Conservation (phyloP, 352 stramenopile species). For the Phytopythium cucurbitacearum region DNA sequence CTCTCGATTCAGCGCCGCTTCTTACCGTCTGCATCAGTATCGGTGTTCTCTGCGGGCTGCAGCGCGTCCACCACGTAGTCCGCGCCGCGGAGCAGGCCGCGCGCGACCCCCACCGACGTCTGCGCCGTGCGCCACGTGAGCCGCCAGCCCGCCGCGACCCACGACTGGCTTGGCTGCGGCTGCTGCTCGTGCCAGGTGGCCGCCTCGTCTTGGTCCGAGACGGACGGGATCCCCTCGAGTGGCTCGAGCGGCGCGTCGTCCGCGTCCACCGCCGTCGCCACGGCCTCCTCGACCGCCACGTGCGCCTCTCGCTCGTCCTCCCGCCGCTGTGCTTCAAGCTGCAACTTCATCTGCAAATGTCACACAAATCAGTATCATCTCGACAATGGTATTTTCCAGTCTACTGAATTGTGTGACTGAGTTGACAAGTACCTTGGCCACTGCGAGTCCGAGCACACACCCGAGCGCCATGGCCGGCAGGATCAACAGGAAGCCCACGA, state of each 20-base stretch:
- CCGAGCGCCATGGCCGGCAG: slow-evolving; percentile 57
- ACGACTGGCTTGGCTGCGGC: slow-evolving; percentile 17
- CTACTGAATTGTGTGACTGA: not conserved
- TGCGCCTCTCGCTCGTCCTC: slow-evolving; percentile 28
- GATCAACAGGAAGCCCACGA: slow-evolving; percentile 64
- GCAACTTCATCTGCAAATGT: slow-evolving; percentile 31
- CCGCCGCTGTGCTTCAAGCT: slow-evolving; percentile 45
- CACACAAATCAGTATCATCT: slow-evolving; percentile 1
- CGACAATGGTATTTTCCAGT: no score
- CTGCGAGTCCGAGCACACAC: slow-evolving; percentile 32
- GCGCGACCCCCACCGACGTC: slow-evolving; percentile 37
- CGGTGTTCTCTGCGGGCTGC: slow-evolving; percentile 1
- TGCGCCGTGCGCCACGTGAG: slow-evolving; percentile 42
- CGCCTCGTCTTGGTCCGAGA: slow-evolving; percentile 19
- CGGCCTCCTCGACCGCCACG: slow-evolving; percentile 47
- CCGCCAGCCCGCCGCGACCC: slow-evolving; percentile 17
- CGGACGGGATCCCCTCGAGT: slow-evolving; percentile 22
- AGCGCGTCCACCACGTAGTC: slow-evolving; percentile 39
- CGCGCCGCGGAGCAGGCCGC: slow-evolving; percentile 34
- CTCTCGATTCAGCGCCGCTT: slow-evolving; percentile 10
- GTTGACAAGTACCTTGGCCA: slow-evolving; percentile 38
- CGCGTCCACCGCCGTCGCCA: slow-evolving; percentile 39
- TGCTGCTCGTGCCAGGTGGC: slow-evolving; percentile 2
- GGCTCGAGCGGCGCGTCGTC: slow-evolving; percentile 27
- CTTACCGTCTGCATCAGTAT: slow-evolving; percentile 10